Conservation (phyloP, 306 rosid species). For the Chamaecrista fasciculata region DNA sequence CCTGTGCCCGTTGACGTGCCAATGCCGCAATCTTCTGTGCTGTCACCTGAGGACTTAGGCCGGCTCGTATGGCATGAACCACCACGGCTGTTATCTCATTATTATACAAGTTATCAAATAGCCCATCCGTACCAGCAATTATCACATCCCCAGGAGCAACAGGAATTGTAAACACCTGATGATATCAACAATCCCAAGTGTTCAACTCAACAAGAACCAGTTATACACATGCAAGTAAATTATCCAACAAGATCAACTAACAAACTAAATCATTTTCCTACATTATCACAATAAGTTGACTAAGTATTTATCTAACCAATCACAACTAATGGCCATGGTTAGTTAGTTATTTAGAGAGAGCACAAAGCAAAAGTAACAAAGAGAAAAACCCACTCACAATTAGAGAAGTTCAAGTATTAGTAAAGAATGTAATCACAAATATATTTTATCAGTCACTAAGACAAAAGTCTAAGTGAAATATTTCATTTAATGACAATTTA, state of each 20-base stretch:
- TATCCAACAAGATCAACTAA: background rate
- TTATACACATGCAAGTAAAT: background rate
- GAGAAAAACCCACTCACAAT: background rate
- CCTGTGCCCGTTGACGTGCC: conserved; percentile 81
- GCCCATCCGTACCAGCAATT: conserved; percentile 77
- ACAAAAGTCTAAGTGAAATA: background rate
- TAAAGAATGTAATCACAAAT: background rate
- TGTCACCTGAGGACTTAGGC: conserved; percentile 70
- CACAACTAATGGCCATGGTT: background rate
- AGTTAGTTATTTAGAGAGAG: background rate
- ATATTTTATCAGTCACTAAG: background rate
- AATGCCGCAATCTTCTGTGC: conserved; percentile 81
- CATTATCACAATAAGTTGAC: background rate
- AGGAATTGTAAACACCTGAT: conserved; percentile 70
- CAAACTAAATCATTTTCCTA: background rate
- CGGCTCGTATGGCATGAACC: conserved; percentile 68
- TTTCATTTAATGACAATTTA: conserved; percentile 11
- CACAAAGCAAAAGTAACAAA: background rate
- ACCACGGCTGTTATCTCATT: conserved; percentile 75
- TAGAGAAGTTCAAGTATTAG: background rate
- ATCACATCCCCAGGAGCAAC: conserved; percentile 71
- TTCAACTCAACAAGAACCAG: conserved; percentile 9
- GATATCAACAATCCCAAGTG: conserved; percentile 32
- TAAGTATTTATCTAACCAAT: background rate
- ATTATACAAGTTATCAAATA: conserved; percentile 72